These are phyloP conservation scores for Antarctomyces pellizariae DNA, from an alignment of 495 filamentous ascomycete genomes.

Conservation along the genomic window DNA sequence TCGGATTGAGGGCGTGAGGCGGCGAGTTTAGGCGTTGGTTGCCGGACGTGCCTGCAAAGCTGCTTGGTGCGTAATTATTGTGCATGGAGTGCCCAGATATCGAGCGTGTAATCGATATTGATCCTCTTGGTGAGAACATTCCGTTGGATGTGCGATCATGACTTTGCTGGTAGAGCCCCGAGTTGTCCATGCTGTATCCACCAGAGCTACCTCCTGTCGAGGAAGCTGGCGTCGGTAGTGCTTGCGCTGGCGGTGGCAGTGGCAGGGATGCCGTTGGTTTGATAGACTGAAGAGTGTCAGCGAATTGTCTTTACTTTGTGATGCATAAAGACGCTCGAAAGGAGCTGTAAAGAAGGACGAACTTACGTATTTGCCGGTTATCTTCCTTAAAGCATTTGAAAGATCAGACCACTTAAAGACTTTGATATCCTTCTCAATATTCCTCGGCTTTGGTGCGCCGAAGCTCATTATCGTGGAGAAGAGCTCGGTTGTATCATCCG, in stretches of 20 bases:
- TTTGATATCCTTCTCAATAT: conserved; percentile 98
- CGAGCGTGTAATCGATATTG: too few relatives aligned
- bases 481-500: conserved; percentile 90
- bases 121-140: too few relatives aligned
- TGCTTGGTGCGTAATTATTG: too few relatives aligned
- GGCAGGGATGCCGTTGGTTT: conserved; percentile 13
- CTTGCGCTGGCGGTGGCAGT: conserved; percentile 9
- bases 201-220: too few relatives aligned
- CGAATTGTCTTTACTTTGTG: conserved; percentile 3
- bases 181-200: too few relatives aligned
- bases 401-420: conserved; percentile 89
- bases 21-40: too few relatives aligned
- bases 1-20: too few relatives aligned
- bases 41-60: too few relatives aligned
- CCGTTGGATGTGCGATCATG: too few relatives aligned
- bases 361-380: conserved; percentile 92
- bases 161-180: too few relatives aligned
- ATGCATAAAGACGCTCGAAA: background rate
- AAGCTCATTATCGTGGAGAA: conserved; percentile 99
- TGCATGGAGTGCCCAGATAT: too few relatives aligned
- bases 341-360: background rate
- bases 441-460: conserved; percentile 76
- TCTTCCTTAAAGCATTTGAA: conserved; percentile 69
- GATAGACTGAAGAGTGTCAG: conserved; percentile 10
- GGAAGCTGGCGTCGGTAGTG: conserved; percentile 10